Base-by-base conservation (phyloP, 805 yeast genomes). In the Lachancea meyersii region DNA sequence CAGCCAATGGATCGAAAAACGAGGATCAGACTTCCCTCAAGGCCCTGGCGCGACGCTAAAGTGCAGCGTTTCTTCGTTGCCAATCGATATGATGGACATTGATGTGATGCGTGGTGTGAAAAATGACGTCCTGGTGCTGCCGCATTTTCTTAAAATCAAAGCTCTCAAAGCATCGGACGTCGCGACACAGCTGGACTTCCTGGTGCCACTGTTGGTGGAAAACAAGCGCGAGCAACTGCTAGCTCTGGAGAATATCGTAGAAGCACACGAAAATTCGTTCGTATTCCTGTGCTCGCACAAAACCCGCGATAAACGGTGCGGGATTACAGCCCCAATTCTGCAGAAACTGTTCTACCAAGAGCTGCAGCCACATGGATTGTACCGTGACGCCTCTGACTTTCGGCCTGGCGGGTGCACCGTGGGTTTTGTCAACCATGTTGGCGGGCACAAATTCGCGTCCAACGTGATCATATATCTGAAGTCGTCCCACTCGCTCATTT, bases 371-470 rank as follows among this genome's bases (percentile, higher is more conserved):
- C 68, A 75, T 27, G 94, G 80, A 3, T 66, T 85, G 14, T 76
- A 77, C 51, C 72, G 97, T 54, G 97, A 91, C 61, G 60, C 67
- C 23, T 82, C 84, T 10, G 97, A 89, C 60, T 72, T 70, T 38
- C 72, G 88, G 42, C 79, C 85, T 0, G 80, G 72, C 24, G 97
- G 97, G 5, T 86, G 82, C 1, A 67, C 69, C 5, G 86, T 88
- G 2, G 69, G 74, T 1, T 88, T 61, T 52, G 75, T 84, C 23
- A 88, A 86, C 55, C 98, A 91, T 61, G 84, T 91, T 21, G 98
- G 98, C 5, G 97, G 97, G 4, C 98, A 91, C 65, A 93, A 93
- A 62, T 93, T 71, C 63, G 87, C 93, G 1, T 97, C 97, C 2
- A 91, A 91, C 60, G 84, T 86, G 3, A 72, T 87, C 40, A 76